Conservation (phyloP, 2,329 filamentous ascomycete genomes). For the Xylariomycetidae sp. region DNA sequence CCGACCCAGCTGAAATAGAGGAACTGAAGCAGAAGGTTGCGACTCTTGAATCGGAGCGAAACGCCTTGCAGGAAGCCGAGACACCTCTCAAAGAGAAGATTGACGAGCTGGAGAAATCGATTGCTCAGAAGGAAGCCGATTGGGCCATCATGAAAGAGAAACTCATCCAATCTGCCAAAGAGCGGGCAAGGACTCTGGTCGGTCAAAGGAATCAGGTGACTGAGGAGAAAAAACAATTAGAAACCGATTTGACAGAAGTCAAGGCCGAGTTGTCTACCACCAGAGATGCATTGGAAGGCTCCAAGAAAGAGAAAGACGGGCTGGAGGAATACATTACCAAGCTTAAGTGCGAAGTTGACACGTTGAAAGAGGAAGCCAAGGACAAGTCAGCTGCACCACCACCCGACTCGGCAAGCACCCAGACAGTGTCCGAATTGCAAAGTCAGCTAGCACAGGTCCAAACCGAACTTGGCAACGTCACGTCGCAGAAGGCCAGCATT, state of each 20-base stretch:
- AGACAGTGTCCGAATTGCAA: conserved; percentile 46
- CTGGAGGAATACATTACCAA: conserved; percentile 39
- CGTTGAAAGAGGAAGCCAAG: conserved; percentile 20
- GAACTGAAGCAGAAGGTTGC: conserved; percentile 76
- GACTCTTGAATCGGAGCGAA: conserved; percentile 60
- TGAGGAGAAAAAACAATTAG: conserved; percentile 48
- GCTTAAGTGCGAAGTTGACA: conserved; percentile 33
- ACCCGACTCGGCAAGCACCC: conserved; percentile 34
- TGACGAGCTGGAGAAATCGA: conserved; percentile 43
- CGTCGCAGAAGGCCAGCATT: conserved; percentile 63
- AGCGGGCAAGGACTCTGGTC: conserved; percentile 49
- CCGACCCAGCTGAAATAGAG: conserved; percentile 90
- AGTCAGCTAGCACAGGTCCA: conserved; percentile 43
- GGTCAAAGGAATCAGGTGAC: conserved; percentile 35
- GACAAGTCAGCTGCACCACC: conserved; percentile 37
- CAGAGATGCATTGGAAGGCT: conserved; percentile 51
- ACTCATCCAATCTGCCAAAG: conserved; percentile 60
- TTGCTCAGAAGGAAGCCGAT: conserved; percentile 50
- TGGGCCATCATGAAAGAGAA: conserved; percentile 51
- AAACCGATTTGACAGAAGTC: conserved; percentile 43
- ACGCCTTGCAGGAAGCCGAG: conserved; percentile 47
- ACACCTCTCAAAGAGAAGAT: conserved; percentile 50
- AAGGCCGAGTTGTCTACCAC: conserved; percentile 33
- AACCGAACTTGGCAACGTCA: conserved; percentile 62
- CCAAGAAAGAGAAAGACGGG: conserved; percentile 31